Percentiles rank a stretch among this genome's conserved stretches.
Evolutionary conservation across 352 stramenopile genomes (phyloP).

Genomic region (Globisporangium spinosum): DNA sequence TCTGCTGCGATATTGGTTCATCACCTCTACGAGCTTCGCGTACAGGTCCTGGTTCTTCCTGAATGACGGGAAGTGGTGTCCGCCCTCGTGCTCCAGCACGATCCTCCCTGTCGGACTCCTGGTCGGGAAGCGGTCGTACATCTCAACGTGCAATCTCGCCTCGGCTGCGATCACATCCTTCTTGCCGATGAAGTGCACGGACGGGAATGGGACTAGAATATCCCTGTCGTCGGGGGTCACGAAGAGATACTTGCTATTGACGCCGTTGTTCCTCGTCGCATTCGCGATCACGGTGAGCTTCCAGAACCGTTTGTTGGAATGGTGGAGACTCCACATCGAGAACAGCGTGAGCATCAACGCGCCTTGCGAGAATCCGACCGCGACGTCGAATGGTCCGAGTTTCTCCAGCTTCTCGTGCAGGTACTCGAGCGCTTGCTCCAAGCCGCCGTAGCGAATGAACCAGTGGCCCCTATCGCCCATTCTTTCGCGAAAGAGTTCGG

Average conservation of each 20-base stretch:
- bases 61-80: conserved; percentile 58
- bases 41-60: conserved; percentile 42
- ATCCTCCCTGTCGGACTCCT: conserved; percentile 25
- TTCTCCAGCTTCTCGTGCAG: conserved; percentile 49
- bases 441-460: conserved; percentile 28
- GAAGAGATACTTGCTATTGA: conserved; percentile 32
- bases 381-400: conserved; percentile 62
- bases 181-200: conserved; percentile 51
- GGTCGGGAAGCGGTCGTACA: conserved; percentile 29
- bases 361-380: conserved; percentile 73
- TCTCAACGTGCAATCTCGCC: conserved; percentile 30
- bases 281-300: conserved; percentile 44
- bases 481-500: neutral
- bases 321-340: conserved; percentile 47
- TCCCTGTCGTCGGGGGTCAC: conserved; percentile 22
- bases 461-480: neutral
- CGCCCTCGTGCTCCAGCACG: conserved; percentile 33
- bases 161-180: conserved; percentile 37
- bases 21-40: conserved; percentile 27
- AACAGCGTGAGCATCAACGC: conserved; percentile 58
- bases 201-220: conserved; percentile 24
- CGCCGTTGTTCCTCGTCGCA: conserved; percentile 24
- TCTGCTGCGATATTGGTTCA: conserved; percentile 29
- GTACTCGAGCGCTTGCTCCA: conserved; percentile 31
- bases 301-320: conserved; percentile 35